Conservation (phyloP, 1,284 basidiomycete genomes). For the Boletus calvinii region DNA sequence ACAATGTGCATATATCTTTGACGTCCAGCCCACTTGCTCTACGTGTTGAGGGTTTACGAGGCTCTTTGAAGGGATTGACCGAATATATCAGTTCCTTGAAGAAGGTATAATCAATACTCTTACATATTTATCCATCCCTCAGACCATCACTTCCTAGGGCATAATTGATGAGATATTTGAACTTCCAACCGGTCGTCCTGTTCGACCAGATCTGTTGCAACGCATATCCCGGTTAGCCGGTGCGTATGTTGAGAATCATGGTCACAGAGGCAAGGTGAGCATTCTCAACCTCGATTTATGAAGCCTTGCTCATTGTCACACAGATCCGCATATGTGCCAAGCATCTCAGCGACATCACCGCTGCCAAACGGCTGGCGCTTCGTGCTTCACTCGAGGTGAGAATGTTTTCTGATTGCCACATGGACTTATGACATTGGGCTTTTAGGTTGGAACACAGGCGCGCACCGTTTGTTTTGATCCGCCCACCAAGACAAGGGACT, state of each 20-base stretch:
- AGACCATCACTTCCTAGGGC: constrained; percentile 36
- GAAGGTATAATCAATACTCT: constrained; percentile 38
- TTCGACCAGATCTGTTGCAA: constrained; percentile 50
- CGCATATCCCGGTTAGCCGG: constrained; percentile 65
- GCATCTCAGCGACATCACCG: constrained; percentile 37
- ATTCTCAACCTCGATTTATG: not conserved
- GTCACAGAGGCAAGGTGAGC: constrained; percentile 45
- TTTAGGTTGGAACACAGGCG: constrained; percentile 18
- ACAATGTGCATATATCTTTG: constrained; percentile 61
- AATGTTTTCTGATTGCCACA: constrained; percentile 4
- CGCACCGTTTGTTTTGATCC: constrained; percentile 40
- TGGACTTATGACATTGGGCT: not conserved
- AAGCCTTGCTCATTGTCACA: constrained; percentile 5
- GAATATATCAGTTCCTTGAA: constrained; percentile 49
- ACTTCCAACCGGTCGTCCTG: constrained; percentile 44
- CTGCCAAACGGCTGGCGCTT: constrained; percentile 53
- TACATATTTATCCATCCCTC: not conserved
- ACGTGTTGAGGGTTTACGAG: constrained; percentile 56
- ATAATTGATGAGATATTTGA: constrained; percentile 49
- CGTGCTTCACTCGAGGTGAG: constrained; percentile 54
- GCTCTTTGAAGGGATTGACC: constrained; percentile 44
- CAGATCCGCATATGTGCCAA: constrained; percentile 59
- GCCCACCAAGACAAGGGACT: constrained; percentile 25
- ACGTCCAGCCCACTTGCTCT: constrained; percentile 55
- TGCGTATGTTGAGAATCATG: constrained; percentile 57